A percentile compares a stretch with the other conserved stretches of the same genome.
Conservation (phyloP, 345 rosid species). For the Syzygium jambos region DNA sequence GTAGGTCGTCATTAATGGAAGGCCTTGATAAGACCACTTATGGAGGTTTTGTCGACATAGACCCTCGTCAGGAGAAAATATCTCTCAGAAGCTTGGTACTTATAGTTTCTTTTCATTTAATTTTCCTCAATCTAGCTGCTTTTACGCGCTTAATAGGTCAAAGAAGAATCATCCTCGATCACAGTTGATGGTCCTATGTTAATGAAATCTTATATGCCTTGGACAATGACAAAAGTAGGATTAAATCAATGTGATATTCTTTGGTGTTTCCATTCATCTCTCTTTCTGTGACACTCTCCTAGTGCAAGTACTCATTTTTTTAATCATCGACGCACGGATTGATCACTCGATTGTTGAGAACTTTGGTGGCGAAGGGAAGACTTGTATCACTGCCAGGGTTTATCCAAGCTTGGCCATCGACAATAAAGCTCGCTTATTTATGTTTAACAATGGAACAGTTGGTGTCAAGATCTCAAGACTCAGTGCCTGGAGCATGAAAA, state of each 20-base stretch:
- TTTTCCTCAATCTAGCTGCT: background rate
- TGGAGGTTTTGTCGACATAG: slow-evolving; percentile 36
- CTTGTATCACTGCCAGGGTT: slow-evolving; percentile 52
- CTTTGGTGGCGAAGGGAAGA: slow-evolving; percentile 44
- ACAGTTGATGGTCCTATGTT: background rate
- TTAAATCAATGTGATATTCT: background rate
- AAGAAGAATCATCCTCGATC: background rate
- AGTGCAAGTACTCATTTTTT: background rate
- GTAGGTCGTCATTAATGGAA: slow-evolving; percentile 40
- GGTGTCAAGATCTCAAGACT: slow-evolving; percentile 24
- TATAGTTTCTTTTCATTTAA: background rate
- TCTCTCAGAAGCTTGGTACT: slow-evolving; percentile 48
- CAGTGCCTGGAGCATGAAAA: slow-evolving; percentile 64
- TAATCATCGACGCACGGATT: slow-evolving; percentile 16
- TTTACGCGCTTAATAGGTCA: background rate
- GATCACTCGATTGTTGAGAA: slow-evolving; percentile 46
- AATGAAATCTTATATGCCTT: background rate
- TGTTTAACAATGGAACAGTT: slow-evolving; percentile 39
- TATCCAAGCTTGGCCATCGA: slow-evolving; percentile 40
- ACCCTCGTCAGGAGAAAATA: slow-evolving; percentile 31
- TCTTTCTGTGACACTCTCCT: background rate
- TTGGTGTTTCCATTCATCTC: background rate
- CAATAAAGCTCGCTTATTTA: slow-evolving; percentile 21
- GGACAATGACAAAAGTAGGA: background rate
- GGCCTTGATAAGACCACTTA: slow-evolving; percentile 18